Evolutionary conservation across 2,329 filamentous ascomycete species (phyloP), one percentile per base, ranked within the genome.

Genomic region (Teratosphaeria pseudoeucalypti): DNA sequence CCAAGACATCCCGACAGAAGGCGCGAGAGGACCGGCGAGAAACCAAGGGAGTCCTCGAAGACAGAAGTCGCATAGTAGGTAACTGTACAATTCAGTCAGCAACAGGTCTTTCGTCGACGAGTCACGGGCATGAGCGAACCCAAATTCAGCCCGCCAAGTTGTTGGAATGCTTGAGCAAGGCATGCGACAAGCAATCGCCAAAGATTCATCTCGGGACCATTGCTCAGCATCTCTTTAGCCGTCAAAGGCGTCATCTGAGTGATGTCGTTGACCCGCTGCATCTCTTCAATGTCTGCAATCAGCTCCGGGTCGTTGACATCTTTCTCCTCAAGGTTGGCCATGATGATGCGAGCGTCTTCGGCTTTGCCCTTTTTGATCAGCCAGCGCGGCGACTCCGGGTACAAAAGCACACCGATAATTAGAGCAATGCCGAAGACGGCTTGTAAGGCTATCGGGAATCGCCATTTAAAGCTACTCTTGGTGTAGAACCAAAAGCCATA

Each of bases 351-450:
- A 0, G 78, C 78, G 62, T 80, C 77, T 29, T 81, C 76, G 62
- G 81, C 78, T 12, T 75, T 73, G 43, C 79, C 80, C 66, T 81
- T 80, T 58, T 81, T 68, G 34, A 83, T 77, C 10, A 83, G 73
- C 78, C 81, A 82, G 54, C 81, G 19, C 16, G 81, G 81, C 0
- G 79, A 82, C 64, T 83, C 81, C 3, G 81, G 80, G 0, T 82
- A 72, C n/a, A 72, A 71, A 60, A 79, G 70, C 53, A 80, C 73
- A 55, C 76, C 76, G 11, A 61, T 64, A 52, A 80, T 72, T 23
- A 82, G 80, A 27, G 81, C 70, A 3, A 78, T 60, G 0, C 79
- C 78, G 61, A 83, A 82, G 60, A 81, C 65, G 26, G 39, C 52
- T 53, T 60, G 58, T 16, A 60, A 58, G n/a, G 56, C 49, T 16